These are phyloP conservation scores for Aspergillus brunneoviolaceus DNA, from an alignment of 2,329 filamentous ascomycete genomes.

Conservation along the genomic window DNA sequence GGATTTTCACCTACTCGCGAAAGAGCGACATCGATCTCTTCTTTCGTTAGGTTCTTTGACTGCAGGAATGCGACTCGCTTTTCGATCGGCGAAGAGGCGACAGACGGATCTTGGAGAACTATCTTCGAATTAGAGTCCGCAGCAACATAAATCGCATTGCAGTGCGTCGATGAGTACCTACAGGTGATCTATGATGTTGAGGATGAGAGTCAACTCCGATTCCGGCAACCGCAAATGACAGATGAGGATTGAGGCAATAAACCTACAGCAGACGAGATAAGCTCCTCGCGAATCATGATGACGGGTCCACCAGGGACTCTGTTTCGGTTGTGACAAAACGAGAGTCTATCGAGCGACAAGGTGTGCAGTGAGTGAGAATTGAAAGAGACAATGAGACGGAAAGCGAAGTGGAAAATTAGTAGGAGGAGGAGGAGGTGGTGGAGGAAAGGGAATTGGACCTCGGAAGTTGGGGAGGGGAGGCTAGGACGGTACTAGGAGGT, in stretches of 20 bases:
- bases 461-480: conserved; percentile 26
- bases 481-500: neutral
- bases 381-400: conserved; percentile 7
- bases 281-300: conserved; percentile 91
- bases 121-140: conserved; percentile 21
- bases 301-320: conserved; percentile 12
- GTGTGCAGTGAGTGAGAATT: conserved; percentile 12
- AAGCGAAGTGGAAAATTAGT: neutral
- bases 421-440: conserved; percentile 10
- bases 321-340: conserved; percentile 2
- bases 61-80: conserved; percentile 90
- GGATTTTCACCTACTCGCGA: conserved; percentile 67
- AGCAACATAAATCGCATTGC: conserved; percentile 4
- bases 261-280: conserved; percentile 77
- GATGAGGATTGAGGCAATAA: conserved; percentile 12
- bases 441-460: conserved; percentile 30
- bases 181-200: conserved; percentile 49
- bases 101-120: conserved; percentile 94
- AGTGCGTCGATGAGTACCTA: conserved; percentile 35
- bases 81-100: conserved; percentile 84
- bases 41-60: conserved; percentile 94
- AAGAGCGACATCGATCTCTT: conserved; percentile 86
- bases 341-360: neutral
- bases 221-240: conserved; percentile 28
- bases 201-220: conserved; percentile 25